Conservation (phyloP, 2,329 filamentous ascomycete species). For the Fusarium keratoplasticum region DNA sequence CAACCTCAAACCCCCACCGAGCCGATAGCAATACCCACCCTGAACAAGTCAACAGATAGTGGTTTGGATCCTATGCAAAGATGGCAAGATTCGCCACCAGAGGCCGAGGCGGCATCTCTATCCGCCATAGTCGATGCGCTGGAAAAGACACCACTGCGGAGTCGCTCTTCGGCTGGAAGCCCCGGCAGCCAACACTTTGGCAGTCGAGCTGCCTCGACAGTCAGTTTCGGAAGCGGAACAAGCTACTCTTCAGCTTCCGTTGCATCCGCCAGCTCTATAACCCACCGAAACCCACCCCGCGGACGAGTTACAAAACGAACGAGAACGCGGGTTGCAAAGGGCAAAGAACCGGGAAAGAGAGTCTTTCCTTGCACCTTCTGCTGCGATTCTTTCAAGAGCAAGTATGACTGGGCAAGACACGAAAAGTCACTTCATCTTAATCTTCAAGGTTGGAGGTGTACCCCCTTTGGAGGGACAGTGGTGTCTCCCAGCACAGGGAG, state of each 20-base stretch:
- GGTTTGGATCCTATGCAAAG: conserved; percentile 33
- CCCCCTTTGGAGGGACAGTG: conserved; percentile 33
- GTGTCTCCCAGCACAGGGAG: conserved; percentile 32
- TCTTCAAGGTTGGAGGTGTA: conserved; percentile 38
- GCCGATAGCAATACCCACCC: conserved; percentile 16
- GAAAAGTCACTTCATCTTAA: conserved; percentile 39
- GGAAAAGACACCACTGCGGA: conserved; percentile 8
- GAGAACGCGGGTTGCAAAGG: background rate
- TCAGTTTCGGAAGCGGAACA: conserved; percentile 30
- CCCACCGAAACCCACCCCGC: background rate
- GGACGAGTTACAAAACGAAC: conserved; percentile 25
- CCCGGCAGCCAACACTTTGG: conserved; percentile 7
- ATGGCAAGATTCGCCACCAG: conserved; percentile 40
- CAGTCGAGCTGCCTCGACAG: conserved; percentile 27
- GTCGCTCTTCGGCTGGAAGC: conserved; percentile 23
- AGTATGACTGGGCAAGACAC: conserved; percentile 41
- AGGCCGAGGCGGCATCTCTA: conserved; percentile 36
- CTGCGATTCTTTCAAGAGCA: conserved; percentile 41
- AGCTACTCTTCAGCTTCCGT: conserved; percentile 31
- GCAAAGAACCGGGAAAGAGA: conserved; percentile 6
- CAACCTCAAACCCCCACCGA: conserved; percentile 3
- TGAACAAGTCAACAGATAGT: background rate
- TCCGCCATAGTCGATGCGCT: conserved; percentile 34
- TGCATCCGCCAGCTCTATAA: background rate
- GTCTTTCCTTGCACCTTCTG: conserved; percentile 39